Evolutionary conservation across 2,329 filamentous ascomycete genomes (phyloP).

Genomic region (Lachnellula suecica): DNA sequence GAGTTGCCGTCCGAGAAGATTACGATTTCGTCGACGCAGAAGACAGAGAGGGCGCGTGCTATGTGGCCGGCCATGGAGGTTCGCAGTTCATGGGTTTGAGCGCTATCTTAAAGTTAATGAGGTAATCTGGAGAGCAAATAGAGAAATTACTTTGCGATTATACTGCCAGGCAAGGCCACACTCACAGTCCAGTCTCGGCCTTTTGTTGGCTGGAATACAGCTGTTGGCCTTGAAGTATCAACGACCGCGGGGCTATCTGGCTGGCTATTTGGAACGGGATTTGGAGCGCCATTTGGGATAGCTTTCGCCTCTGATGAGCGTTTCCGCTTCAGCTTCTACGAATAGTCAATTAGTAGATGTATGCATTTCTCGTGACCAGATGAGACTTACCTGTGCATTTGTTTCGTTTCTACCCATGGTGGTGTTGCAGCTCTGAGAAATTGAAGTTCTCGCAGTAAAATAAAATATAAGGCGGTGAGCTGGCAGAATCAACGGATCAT

Average conservation of each 20-base stretch:
- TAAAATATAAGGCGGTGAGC: constrained; percentile 15
- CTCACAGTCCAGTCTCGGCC: constrained; percentile 73
- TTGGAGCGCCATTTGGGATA: constrained; percentile 14
- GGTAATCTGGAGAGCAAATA: background rate
- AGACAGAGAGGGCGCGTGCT: constrained; percentile 78
- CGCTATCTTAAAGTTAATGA: constrained; percentile 20
- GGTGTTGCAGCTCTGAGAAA: background rate
- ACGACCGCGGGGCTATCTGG: constrained; percentile 35
- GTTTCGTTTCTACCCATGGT: constrained; percentile 33
- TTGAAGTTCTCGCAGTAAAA: constrained; percentile 3
- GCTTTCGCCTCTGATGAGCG: constrained; percentile 29
- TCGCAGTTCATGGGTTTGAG: constrained; percentile 59
- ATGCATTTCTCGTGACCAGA: background rate
- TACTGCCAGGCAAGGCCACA: constrained; percentile 75
- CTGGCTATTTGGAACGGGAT: too few species aligned
- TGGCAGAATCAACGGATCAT: constrained; percentile 17
- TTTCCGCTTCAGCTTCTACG: constrained; percentile 36
- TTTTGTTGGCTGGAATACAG: constrained; percentile 63
- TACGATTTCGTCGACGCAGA: constrained; percentile 81
- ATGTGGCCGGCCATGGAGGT: constrained; percentile 72
- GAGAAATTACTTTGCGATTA: constrained; percentile 64
- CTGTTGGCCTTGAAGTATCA: constrained; percentile 63
- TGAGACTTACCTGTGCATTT: constrained; percentile 27
- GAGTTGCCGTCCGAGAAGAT: constrained; percentile 72
- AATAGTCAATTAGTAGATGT: constrained; percentile 1